Base-by-base conservation (phyloP, 805 yeast species). In the Debaryomyces maramus region DNA sequence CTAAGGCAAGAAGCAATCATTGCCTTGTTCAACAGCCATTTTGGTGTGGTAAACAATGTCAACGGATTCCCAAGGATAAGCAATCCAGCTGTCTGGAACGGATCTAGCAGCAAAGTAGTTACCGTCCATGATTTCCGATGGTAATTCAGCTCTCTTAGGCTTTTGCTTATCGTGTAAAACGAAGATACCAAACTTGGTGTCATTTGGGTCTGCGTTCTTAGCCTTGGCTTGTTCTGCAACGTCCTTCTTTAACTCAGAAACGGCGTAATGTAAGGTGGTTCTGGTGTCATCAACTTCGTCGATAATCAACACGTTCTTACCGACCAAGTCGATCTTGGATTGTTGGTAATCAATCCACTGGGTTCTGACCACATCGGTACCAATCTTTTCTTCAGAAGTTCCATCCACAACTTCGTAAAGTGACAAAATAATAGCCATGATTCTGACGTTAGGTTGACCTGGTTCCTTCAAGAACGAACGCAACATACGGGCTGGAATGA, bases 401-500 rank as follows among this genome's bases (percentile, higher is more conserved):
- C 84, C 83, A 33, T 76, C 81, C 40, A 86, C 61, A 52, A 85
- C 93, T 68, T 91, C 99, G 61, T 91, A 91, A 40, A 91, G 73
- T 1, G 97, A 88, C 50, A 91, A 74, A 23, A 93, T 95, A 52
- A 91, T 88, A 34, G 99, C 97, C 81, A 90, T 91, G 56, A 91
- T 88, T 55, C 96, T 83, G 45, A 89, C 83, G 55, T 90, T 91
- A 52, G 95, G 91, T 44, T 83, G 72, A 44, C 95, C 95, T 21
- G 85, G 87, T 50, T 83, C 85, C 65, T 90, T 91, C 51, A 91
- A 72, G 65, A 91, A 93, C 2, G 98, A 83, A 63, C 99, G 81
- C 61, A 91, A 75, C 67, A 93, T 93, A 63, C 99, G 81, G 6
- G 99, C 97, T 19, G 98, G 99, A 43, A 91, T 93, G 64, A 91